Conservation (phyloP, 352 stramenopile species). For the Phytophthora cactorum region DNA sequence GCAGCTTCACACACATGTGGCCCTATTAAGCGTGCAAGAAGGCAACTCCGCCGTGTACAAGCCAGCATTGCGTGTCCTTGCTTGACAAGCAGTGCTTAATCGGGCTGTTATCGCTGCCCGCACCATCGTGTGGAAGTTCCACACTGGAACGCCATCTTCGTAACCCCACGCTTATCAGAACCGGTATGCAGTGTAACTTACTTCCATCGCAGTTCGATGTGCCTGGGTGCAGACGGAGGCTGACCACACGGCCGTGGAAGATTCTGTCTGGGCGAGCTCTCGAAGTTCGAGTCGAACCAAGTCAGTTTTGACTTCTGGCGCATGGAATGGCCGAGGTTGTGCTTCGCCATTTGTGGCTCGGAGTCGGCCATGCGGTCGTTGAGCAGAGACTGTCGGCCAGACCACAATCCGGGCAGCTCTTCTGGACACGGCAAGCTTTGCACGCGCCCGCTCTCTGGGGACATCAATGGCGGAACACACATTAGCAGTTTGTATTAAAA, state of each 20-base stretch:
- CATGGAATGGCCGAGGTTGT: conserved; percentile 15
- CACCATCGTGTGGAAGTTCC: too few relatives aligned
- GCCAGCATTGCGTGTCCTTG: too few relatives aligned
- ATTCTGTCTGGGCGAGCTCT: conserved; percentile 4
- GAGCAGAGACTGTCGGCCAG: conserved; percentile 11
- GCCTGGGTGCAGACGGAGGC: not conserved
- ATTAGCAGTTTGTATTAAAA: not conserved
- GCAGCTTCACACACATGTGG: not conserved
- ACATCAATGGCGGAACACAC: not conserved
- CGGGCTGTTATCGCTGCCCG: too few relatives aligned
- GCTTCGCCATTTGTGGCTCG: conserved; percentile 22
- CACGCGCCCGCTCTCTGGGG: not conserved
- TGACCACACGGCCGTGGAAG: conserved; percentile 12
- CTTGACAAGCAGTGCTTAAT: too few relatives aligned
- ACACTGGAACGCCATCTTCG: too few relatives aligned
- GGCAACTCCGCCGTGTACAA: too few relatives aligned
- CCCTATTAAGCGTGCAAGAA: too few relatives aligned
- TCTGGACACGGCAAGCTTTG: conserved; percentile 18
- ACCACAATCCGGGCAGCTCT: conserved; percentile 15
- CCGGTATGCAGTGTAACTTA: too few relatives aligned
- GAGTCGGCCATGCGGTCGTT: conserved; percentile 11
- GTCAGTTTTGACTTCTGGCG: conserved; percentile 5
- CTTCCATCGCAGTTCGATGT: too few relatives aligned
- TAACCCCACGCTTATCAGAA: too few relatives aligned
- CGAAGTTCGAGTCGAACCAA: not conserved